Base-by-base conservation (phyloP, 2,329 filamentous ascomycete species). In the Aspergillus calidoustus region DNA sequence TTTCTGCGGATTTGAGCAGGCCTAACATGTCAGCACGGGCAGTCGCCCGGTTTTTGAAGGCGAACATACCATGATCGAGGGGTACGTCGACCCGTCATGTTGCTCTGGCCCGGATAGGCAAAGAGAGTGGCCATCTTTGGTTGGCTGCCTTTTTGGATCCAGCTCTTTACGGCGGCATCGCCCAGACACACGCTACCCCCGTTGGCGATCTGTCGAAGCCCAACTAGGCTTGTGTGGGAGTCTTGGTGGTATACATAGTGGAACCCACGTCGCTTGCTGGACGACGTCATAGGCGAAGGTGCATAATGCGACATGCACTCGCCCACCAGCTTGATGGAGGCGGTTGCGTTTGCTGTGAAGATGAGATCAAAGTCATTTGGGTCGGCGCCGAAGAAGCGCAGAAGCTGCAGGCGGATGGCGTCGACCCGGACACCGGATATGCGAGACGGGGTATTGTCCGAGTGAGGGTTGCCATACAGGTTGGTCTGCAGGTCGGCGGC, bases 31-130 rank as follows among this genome's bases (percentile, higher is more conserved):
- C 2, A 57, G 34, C 7, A 5, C 34, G 17, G 5, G 34, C 4
- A 3, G 22, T 15, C 7, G 30, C 0, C 7, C 3, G 7, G 4
- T 0, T 1, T 1, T 8, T 13, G 43, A 13, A 15, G 15, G 17
- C 15, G 17, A 30, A 1, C 2, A 44, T n/a, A 61, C 64, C 64
- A 66, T 31, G 56, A 50, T n/a, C 59, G 57, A 6, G 64, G 61
- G 17, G 54, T 30, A 6, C 64, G 41, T n/a, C 55, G 44, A 17
- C 64, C 64, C 1, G 62, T 66, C 64, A 66, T 64, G 49, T 66
- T 66, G 15, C 62, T 64, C 43, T 64, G 64, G 22, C 62, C 64
- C 3, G 64, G 64, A 55, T 64, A 66, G 2, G 59, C 62, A 22
- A 66, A 66, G 3, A 66, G 52, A 1, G 62, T 59, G 38, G 61